Percentiles rank a stretch among this genome's conserved stretches.
Conservation (phyloP, 192 early-diverging fungal genomes). For the Coemansia asiatica region DNA sequence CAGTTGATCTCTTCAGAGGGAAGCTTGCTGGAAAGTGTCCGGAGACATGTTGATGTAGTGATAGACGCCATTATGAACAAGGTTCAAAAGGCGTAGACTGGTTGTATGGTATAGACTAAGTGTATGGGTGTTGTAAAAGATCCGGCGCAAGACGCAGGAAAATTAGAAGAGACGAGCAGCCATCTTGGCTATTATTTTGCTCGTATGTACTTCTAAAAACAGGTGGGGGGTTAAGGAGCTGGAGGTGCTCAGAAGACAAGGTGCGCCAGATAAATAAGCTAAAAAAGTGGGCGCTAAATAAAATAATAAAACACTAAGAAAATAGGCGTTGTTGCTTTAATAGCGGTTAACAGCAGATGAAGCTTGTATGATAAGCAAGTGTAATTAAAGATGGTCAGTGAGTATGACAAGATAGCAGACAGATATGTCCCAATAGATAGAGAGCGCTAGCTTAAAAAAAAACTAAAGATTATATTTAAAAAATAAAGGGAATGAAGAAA, state of each 20-base stretch:
- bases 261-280: conserved; percentile 26
- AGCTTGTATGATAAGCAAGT: neutral
- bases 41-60: conserved; percentile 43
- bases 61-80: conserved; percentile 56
- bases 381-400: neutral
- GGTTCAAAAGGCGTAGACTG: conserved; percentile 32
- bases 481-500: conserved; percentile 8
- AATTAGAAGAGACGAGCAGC: conserved; percentile 58
- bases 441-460: conserved; percentile 1
- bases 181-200: conserved; percentile 33
- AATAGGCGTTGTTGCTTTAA: neutral
- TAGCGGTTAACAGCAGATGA: too few relatives aligned
- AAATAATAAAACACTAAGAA: conserved; percentile 5
- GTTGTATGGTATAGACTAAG: conserved; percentile 18
- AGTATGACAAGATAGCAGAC: neutral
- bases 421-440: conserved; percentile 9
- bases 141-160: conserved; percentile 42
- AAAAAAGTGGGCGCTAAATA: conserved; percentile 32
- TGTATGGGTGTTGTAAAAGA: conserved; percentile 15
- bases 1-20: conserved; percentile 44
- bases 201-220: conserved; percentile 47
- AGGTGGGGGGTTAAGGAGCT: conserved; percentile 30
- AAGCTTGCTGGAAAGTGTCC: conserved; percentile 37
- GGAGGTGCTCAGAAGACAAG: conserved; percentile 16
- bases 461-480: conserved; percentile 10